A percentile compares a stretch with the other conserved stretches of the same genome.
Conservation (phyloP, 2,329 filamentous ascomycete genomes). For the Ceratocystis cubensis region DNA sequence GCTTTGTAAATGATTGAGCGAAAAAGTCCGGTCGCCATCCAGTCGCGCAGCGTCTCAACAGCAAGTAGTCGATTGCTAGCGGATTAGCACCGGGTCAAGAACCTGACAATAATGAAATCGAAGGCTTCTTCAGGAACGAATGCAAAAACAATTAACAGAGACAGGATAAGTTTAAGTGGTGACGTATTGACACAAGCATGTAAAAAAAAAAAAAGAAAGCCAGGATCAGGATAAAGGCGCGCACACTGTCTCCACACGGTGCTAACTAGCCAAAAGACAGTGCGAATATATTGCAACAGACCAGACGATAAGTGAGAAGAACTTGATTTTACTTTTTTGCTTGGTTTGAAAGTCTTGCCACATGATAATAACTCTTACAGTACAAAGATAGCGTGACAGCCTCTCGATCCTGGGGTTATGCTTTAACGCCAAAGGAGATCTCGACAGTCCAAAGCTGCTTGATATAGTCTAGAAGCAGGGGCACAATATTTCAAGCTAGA, state of each 20-base stretch:
- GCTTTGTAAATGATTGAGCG: neutral
- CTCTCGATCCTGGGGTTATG: too few species aligned
- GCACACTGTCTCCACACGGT: neutral
- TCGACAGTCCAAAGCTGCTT: too few species aligned
- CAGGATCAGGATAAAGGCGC: neutral
- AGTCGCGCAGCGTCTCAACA: neutral
- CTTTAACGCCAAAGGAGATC: too few species aligned
- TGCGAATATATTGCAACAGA: neutral
- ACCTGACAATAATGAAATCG: neutral
- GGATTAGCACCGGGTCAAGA: conserved; percentile 8
- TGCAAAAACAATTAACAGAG: neutral
- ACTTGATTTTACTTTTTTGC: neutral
- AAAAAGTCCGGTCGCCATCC: neutral
- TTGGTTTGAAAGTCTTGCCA: neutral
- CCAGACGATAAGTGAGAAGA: too few species aligned
- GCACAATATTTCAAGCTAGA: too few species aligned
- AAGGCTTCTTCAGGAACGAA: neutral
- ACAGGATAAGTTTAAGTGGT: conserved; percentile 2
- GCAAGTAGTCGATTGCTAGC: neutral
- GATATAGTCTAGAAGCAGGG: too few species aligned
- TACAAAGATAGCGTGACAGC: neutral
- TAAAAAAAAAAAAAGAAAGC: neutral
- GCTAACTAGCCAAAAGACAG: neutral
- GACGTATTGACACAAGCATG: neutral
- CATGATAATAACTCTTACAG: neutral